Evolutionary conservation across 2,329 filamentous ascomycete species (phyloP).

Genomic region (Chaetomium globosum): DNA sequence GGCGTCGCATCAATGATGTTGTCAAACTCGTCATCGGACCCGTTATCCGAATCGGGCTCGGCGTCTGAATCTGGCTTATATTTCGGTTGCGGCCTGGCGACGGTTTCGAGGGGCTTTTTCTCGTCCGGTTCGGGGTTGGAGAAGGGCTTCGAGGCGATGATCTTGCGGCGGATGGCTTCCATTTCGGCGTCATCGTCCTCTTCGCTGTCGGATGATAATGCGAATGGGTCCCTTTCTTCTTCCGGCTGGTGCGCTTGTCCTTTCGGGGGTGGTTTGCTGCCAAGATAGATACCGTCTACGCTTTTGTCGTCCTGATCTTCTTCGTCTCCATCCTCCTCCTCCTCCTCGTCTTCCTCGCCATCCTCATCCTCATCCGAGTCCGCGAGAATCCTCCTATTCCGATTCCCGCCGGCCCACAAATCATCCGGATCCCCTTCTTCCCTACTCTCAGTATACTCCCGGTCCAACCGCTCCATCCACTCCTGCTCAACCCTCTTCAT

Average conservation of each 20-base stretch:
- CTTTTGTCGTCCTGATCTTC: slow-evolving; percentile 49
- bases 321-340: slow-evolving; percentile 45
- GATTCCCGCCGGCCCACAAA: slow-evolving; percentile 89
- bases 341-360: slow-evolving; percentile 54
- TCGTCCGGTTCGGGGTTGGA: slow-evolving; percentile 55
- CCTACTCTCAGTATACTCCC: slow-evolving; percentile 81
- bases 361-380: slow-evolving; percentile 57
- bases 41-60: slow-evolving; percentile 61
- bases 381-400: slow-evolving; percentile 65
- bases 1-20: slow-evolving; percentile 90
- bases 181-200: slow-evolving; percentile 72
- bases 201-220: slow-evolving; percentile 73
- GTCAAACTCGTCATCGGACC: slow-evolving; percentile 69
- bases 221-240: slow-evolving; percentile 66
- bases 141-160: slow-evolving; percentile 91
- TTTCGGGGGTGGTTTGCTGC: slow-evolving; percentile 51
- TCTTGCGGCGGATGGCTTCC: slow-evolving; percentile 85
- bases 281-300: slow-evolving; percentile 64
- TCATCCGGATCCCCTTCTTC: slow-evolving; percentile 68
- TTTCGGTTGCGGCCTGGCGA: slow-evolving; percentile 56
- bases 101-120: slow-evolving; percentile 65
- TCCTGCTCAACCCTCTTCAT: slow-evolving; percentile 82
- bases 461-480: slow-evolving; percentile 88
- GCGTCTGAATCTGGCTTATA: slow-evolving; percentile 43
- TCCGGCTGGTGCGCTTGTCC: slow-evolving; percentile 49